Evolutionary conservation across 2,329 filamentous ascomycete species (phyloP).

Genomic region (Paraphoma chrysanthemicola): DNA sequence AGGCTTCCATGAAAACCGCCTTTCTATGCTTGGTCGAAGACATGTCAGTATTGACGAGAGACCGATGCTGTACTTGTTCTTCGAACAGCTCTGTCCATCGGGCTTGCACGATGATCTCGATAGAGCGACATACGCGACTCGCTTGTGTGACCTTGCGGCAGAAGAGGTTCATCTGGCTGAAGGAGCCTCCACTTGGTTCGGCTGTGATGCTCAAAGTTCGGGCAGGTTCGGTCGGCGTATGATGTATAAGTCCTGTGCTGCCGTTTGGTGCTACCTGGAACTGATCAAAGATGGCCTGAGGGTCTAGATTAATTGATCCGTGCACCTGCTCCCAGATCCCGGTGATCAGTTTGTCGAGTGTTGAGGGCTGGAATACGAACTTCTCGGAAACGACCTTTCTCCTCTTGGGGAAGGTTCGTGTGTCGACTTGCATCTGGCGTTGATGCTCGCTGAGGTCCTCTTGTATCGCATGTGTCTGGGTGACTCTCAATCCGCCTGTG

Average conservation of each 20-base stretch:
- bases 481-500: slow-evolving; percentile 35
- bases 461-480: slow-evolving; percentile 30
- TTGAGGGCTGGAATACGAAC: slow-evolving; percentile 55
- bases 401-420: slow-evolving; percentile 40
- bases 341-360: slow-evolving; percentile 56
- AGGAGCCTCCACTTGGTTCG: slow-evolving; percentile 27
- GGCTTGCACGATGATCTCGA: slow-evolving; percentile 66
- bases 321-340: slow-evolving; percentile 60
- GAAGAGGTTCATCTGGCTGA: slow-evolving; percentile 53
- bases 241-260: slow-evolving; percentile 17
- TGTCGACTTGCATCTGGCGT: slow-evolving; percentile 42
- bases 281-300: slow-evolving; percentile 44
- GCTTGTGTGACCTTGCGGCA: slow-evolving; percentile 56
- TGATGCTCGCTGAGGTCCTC: slow-evolving; percentile 42
- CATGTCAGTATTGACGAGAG: slow-evolving; percentile 48
- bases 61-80: slow-evolving; percentile 55
- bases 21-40: slow-evolving; percentile 60
- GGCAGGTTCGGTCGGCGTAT: slow-evolving; percentile 15
- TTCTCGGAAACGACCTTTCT: slow-evolving; percentile 44
- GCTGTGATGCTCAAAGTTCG: slow-evolving; percentile 18
- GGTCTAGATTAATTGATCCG: slow-evolving; percentile 51
- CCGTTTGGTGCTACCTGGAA: slow-evolving; percentile 31
- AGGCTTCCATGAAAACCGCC: slow-evolving; percentile 61
- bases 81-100: slow-evolving; percentile 65
- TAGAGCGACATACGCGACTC: slow-evolving; percentile 61